Conservation (phyloP, 2,329 filamentous ascomycete genomes). For the Colletotrichum camelliae region DNA sequence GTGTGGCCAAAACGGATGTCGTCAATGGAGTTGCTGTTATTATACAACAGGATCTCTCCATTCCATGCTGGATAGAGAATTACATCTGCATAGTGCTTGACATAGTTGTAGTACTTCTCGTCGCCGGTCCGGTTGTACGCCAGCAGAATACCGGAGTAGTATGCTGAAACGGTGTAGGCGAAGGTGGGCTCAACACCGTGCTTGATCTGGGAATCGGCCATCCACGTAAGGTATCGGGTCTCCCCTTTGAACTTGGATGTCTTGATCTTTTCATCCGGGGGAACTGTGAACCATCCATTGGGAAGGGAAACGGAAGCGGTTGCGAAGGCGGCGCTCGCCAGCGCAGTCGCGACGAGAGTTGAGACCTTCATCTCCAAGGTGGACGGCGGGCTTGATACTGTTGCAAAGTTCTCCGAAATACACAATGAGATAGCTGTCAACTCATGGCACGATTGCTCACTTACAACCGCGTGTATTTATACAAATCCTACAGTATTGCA, state of each 20-base stretch:
- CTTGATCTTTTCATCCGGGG: constrained; percentile 15
- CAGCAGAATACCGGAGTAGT: constrained; percentile 28
- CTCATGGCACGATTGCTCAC: background rate
- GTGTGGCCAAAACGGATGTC: constrained; percentile 23
- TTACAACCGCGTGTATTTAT: background rate
- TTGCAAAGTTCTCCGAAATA: background rate
- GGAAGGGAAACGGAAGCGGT: constrained; percentile 14
- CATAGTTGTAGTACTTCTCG: constrained; percentile 27
- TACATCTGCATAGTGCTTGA: constrained; percentile 27
- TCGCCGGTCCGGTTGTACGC: constrained; percentile 27
- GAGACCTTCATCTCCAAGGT: background rate
- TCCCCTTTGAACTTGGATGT: constrained; percentile 11
- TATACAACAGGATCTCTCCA: constrained; percentile 21
- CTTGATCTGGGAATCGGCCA: constrained; percentile 31
- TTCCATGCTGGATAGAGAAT: constrained; percentile 27
- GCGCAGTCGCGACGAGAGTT: background rate
- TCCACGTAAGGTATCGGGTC: constrained; percentile 28
- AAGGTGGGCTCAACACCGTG: constrained; percentile 29
- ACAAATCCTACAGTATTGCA: background rate
- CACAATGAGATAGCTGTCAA: background rate
- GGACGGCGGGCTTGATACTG: background rate
- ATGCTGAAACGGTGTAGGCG: constrained; percentile 31
- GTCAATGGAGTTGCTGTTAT: constrained; percentile 23
- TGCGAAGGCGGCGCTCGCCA: background rate
- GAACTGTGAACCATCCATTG: constrained; percentile 18